These are phyloP conservation scores for Mycothermus thermophilus DNA, from an alignment of 495 filamentous ascomycete species.

Conservation along the genomic window DNA sequence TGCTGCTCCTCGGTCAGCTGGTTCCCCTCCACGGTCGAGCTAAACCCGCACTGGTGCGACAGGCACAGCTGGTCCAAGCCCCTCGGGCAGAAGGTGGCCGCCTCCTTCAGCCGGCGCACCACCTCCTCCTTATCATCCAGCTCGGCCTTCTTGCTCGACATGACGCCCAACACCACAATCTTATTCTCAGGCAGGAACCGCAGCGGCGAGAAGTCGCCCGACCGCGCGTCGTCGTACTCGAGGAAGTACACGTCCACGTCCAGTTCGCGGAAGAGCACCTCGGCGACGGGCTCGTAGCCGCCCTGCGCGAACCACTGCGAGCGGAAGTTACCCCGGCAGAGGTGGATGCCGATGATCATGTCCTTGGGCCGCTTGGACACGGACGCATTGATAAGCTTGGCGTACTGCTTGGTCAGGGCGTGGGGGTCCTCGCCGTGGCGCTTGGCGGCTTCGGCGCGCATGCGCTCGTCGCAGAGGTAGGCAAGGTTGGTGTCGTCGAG, in stretches of 20 bases:
- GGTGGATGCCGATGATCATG: conserved; percentile 52
- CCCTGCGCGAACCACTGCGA: conserved; percentile 50
- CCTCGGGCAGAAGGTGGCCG: conserved; percentile 43
- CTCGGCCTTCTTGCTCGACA: conserved; percentile 50
- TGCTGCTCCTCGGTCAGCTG: conserved; percentile 46
- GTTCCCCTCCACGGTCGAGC: conserved; percentile 50
- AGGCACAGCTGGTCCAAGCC: conserved; percentile 49
- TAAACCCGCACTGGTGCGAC: conserved; percentile 57
- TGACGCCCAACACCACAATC: conserved; percentile 50
- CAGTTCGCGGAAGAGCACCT: conserved; percentile 48
- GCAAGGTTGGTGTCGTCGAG: conserved; percentile 54
- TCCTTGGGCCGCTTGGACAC: conserved; percentile 42
- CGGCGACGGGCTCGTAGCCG: conserved; percentile 53
- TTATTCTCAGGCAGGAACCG: conserved; percentile 47
- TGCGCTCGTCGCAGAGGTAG: conserved; percentile 50
- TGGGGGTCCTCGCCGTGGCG: conserved; percentile 42
- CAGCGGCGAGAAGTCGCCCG: conserved; percentile 53
- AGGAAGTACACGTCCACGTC: conserved; percentile 56
- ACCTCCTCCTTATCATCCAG: conserved; percentile 49
- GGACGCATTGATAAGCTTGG: conserved; percentile 48
- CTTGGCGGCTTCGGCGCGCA: conserved; percentile 46
- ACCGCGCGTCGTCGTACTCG: conserved; percentile 54
- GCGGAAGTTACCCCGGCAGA: conserved; percentile 49
- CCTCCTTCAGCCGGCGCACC: conserved; percentile 42
- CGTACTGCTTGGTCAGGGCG: conserved; percentile 45